These are phyloP conservation scores for Vicia faba DNA, from an alignment of 306 rosid genomes.

Conservation along the genomic window DNA sequence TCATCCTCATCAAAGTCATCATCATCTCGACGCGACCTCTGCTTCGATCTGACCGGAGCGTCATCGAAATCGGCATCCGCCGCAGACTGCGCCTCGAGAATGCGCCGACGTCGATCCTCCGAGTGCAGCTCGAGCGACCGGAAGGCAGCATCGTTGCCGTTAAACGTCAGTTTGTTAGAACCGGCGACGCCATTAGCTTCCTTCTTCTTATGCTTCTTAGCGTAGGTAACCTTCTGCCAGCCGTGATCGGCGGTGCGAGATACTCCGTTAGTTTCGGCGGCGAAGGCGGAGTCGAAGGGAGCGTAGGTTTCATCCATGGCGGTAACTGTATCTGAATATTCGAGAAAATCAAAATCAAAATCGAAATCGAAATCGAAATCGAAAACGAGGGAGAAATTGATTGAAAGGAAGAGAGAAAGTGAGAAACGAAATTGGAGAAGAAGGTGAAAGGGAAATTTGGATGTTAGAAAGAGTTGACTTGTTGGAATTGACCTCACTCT, in stretches of 20 bases:
- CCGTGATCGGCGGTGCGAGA: constrained; percentile 62
- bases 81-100: constrained; percentile 65
- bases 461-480: constrained; percentile 45
- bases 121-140: constrained; percentile 77
- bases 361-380: too few species aligned
- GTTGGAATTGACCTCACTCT: constrained; percentile 39
- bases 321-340: too few species aligned
- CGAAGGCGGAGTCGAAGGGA: constrained; percentile 19
- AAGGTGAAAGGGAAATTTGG: constrained; percentile 20
- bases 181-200: constrained; percentile 29
- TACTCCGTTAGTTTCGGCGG: constrained; percentile 33
- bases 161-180: constrained; percentile 40
- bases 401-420: constrained; percentile 28
- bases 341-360: too few species aligned
- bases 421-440: neutral
- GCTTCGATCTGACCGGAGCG: constrained; percentile 65
- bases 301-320: constrained; percentile 60
- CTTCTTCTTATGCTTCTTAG: constrained; percentile 78
- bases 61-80: constrained; percentile 43
- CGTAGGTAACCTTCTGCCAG: constrained; percentile 94
- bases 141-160: constrained; percentile 64
- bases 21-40: constrained; percentile 33
- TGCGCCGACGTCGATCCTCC: constrained; percentile 74
- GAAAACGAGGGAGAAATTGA: constrained; percentile 15
- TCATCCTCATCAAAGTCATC: constrained; percentile 60